phyloP scores from a whole-genome alignment of 305 asterid species.

The Solanum hybrid region DNA sequence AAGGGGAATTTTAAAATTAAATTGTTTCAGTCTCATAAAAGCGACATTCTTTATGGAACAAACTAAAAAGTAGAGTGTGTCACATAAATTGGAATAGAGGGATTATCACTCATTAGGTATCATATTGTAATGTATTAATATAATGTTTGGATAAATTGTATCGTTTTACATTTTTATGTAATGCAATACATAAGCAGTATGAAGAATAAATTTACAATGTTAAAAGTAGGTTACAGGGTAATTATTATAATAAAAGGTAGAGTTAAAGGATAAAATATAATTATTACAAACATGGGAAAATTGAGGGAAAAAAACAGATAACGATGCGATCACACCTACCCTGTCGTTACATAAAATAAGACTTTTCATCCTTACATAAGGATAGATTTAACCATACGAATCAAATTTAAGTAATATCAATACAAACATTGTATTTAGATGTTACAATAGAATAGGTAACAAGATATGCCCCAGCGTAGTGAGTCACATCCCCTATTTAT shows the following conservation, averaged over 20 bases:
- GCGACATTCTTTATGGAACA: not conserved
- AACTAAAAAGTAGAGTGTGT: not conserved
- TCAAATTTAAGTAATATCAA: not conserved
- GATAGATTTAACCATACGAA: not conserved
- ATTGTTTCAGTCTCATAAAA: not conserved
- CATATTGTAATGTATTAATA: not conserved
- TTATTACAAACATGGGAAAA: not conserved
- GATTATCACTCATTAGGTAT: not conserved
- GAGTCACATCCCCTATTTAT: not conserved
- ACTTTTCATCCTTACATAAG: not conserved
- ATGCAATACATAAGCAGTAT: not conserved
- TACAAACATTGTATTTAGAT: not conserved
- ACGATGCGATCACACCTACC: not conserved
- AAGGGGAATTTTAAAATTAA: not conserved
- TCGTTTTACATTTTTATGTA: not conserved
- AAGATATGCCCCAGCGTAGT: not conserved
- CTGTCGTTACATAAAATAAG: not conserved
- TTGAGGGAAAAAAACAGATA: not conserved
- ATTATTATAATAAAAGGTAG: not conserved
- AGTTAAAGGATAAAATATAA: not conserved
- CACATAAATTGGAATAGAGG: not conserved
- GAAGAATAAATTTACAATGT: not conserved
- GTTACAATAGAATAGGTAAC: not conserved
- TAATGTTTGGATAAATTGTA: not conserved
- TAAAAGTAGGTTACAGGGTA: not conserved